Percentiles rank a stretch among this genome's conserved stretches.
Conservation (phyloP, 352 stramenopile species). For the Phytophthora palmivora region DNA sequence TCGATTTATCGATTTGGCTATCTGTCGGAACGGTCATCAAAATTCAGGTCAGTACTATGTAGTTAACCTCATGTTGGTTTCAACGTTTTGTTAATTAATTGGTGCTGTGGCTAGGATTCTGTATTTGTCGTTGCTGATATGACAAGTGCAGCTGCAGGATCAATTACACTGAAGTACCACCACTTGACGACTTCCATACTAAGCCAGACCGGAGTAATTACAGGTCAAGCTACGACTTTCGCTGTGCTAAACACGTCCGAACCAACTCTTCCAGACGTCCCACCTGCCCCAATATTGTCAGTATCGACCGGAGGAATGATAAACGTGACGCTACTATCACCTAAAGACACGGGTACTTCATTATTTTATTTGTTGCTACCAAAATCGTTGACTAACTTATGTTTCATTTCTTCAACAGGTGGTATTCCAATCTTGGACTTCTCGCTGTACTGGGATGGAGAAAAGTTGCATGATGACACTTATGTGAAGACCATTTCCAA, state of each 20-base stretch:
- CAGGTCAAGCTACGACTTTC: constrained; percentile 43
- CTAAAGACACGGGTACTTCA: constrained; percentile 50
- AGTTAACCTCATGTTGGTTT: neutral
- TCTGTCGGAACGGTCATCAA: constrained; percentile 43
- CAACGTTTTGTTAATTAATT: neutral
- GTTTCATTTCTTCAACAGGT: constrained; percentile 27
- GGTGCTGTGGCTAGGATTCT: constrained; percentile 15
- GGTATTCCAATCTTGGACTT: constrained; percentile 58
- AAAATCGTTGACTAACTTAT: too few species aligned
- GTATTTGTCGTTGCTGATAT: constrained; percentile 52
- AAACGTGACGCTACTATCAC: constrained; percentile 33
- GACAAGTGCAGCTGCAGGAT: constrained; percentile 34
- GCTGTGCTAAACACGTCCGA: constrained; percentile 42
- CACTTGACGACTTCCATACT: constrained; percentile 37
- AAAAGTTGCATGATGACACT: constrained; percentile 22
- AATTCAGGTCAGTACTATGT: constrained; percentile 30
- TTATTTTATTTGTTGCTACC: neutral
- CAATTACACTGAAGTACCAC: constrained; percentile 37
- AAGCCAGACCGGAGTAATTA: constrained; percentile 25
- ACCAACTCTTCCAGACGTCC: constrained; percentile 39
- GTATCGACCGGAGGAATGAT: constrained; percentile 57
- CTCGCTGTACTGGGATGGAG: constrained; percentile 45
- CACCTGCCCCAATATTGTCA: constrained; percentile 38
- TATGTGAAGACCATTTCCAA: constrained; percentile 15
- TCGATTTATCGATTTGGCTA: constrained; percentile 45